These are phyloP conservation scores for Cryptococcus sp. DNA, from an alignment of 1,284 basidiomycete species.

Conservation along the genomic window DNA sequence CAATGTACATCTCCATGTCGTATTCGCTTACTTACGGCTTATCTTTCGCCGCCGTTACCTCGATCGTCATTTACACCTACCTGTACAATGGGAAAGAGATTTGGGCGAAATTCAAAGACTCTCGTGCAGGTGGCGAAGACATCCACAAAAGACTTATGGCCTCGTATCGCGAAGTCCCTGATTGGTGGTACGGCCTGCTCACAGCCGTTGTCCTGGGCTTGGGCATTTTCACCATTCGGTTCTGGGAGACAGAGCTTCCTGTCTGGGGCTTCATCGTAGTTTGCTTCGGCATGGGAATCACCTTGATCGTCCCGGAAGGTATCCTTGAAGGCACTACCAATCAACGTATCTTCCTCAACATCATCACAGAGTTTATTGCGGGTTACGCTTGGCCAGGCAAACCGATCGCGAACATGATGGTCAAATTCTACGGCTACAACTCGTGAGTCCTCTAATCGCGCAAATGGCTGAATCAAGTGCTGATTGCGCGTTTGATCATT, in stretches of 20 bases:
- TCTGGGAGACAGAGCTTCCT: slow-evolving; percentile 66
- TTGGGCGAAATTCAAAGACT: slow-evolving; percentile 58
- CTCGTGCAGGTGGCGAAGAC: slow-evolving; percentile 64
- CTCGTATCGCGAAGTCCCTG: slow-evolving; percentile 73
- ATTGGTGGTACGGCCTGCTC: slow-evolving; percentile 70
- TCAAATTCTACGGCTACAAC: slow-evolving; percentile 55
- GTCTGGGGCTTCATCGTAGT: slow-evolving; percentile 59
- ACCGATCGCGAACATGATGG: slow-evolving; percentile 67
- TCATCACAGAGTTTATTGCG: slow-evolving; percentile 59
- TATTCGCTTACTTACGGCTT: slow-evolving; percentile 56
- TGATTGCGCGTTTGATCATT: neutral
- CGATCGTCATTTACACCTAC: slow-evolving; percentile 53
- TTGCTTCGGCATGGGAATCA: slow-evolving; percentile 53
- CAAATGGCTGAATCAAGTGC: slow-evolving; percentile 27
- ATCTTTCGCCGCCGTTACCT: slow-evolving; percentile 53
- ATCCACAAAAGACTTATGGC: slow-evolving; percentile 82
- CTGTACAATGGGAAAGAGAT: slow-evolving; percentile 56
- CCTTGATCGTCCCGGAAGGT: slow-evolving; percentile 60
- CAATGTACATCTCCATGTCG: slow-evolving; percentile 32
- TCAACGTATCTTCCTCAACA: slow-evolving; percentile 55
- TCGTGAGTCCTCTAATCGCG: slow-evolving; percentile 4
- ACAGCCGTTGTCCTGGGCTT: slow-evolving; percentile 63
- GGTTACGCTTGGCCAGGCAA: slow-evolving; percentile 63
- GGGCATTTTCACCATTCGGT: slow-evolving; percentile 39
- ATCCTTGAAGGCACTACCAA: slow-evolving; percentile 63